phyloP scores from a whole-genome alignment of 441 rosid genomes.

The Jatropha podagrica region DNA sequence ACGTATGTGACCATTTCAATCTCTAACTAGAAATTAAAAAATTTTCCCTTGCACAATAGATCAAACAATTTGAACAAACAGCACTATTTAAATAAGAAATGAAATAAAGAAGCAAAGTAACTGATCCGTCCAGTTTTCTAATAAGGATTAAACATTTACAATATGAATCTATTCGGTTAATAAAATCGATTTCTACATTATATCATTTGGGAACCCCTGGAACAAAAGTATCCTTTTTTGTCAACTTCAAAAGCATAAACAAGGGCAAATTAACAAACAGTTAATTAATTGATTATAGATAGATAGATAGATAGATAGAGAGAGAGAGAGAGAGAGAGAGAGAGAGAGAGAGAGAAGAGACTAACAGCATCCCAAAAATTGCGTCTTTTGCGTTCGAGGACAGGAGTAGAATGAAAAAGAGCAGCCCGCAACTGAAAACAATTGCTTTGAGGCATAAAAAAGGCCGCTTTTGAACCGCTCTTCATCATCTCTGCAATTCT shows the following conservation, averaged over 20 bases:
- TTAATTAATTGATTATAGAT: too few relatives aligned
- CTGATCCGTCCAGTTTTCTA: not conserved
- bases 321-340: slow-evolving; percentile 11
- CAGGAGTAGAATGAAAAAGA: slow-evolving; percentile 73
- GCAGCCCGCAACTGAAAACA: slow-evolving; percentile 37
- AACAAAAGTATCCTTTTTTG: not conserved
- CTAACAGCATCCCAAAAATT: slow-evolving; percentile 58
- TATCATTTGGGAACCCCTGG: not conserved
- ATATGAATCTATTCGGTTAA: not conserved
- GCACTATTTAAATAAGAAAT: not conserved
- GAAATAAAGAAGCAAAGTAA: slow-evolving; percentile 1
- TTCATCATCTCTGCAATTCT: slow-evolving; percentile 41
- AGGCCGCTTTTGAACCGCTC: slow-evolving; percentile 43
- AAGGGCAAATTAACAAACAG: not conserved
- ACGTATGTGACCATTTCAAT: not conserved
- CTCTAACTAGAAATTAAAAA: not conserved
- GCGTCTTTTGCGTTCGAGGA: slow-evolving; percentile 72
- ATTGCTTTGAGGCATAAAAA: slow-evolving; percentile 36
- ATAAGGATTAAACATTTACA: not conserved
- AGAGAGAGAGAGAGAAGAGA: not conserved
- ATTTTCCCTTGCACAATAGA: too few relatives aligned
- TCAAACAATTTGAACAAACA: not conserved
- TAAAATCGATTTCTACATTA: not conserved
- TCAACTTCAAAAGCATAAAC: not conserved
- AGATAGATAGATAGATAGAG: not conserved